phyloP scores from a whole-genome alignment of 2,329 filamentous ascomycete species.

The Cryphonectria nitschkei region DNA sequence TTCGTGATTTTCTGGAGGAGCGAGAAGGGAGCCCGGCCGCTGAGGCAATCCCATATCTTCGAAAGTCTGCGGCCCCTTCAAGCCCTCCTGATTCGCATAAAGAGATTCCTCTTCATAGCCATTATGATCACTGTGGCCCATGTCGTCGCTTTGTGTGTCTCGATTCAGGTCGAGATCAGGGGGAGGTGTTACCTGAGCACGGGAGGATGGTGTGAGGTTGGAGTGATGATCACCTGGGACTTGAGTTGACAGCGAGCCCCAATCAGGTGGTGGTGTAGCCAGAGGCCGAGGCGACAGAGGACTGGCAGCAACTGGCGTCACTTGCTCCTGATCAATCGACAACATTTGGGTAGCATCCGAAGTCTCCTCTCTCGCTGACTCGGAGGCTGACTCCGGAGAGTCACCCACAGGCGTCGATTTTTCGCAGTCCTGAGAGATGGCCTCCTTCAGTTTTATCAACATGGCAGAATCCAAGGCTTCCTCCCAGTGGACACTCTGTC shows the following conservation, averaged over 20 bases:
- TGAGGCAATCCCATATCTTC: constrained; percentile 23
- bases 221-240: background rate
- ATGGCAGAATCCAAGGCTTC: background rate
- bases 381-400: constrained; percentile 1
- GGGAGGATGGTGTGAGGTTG: background rate
- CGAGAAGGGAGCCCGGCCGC: background rate
- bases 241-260: background rate
- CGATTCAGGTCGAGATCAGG: constrained; percentile 3
- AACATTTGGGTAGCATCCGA: constrained; percentile 1
- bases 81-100: background rate
- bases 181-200: background rate
- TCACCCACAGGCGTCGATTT: background rate
- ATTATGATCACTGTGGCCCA: background rate
- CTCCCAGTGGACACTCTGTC: constrained; percentile 23
- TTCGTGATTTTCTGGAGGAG: constrained; percentile 10
- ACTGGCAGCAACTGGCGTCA: constrained; percentile 18
- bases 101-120: constrained; percentile 16
- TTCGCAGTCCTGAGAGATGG: background rate
- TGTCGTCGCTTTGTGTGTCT: background rate
- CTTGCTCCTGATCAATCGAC: constrained; percentile 10
- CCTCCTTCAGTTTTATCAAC: background rate
- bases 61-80: constrained; percentile 19
- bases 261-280: constrained; percentile 21
- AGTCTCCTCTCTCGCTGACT: constrained; percentile 7
- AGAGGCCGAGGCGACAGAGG: constrained; percentile 24